A percentile compares a stretch with the other conserved stretches of the same genome.
Conservation (phyloP, 805 yeast species). For the Candida succiphila region DNA sequence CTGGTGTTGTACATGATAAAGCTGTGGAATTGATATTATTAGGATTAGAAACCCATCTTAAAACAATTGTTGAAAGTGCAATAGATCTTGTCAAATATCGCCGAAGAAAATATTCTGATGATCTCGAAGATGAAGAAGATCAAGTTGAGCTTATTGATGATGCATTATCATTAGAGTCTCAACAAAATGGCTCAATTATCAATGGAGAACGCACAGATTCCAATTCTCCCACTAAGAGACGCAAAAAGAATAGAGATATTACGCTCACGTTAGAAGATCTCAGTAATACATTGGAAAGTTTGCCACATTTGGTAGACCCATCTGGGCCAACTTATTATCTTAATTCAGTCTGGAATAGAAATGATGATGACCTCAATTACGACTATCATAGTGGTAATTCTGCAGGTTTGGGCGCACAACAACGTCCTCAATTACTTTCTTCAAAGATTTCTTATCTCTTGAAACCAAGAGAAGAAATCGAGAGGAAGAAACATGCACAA, state of each 20-base stretch:
- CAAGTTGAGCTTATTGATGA: slow-evolving; percentile 3
- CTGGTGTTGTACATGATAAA: slow-evolving; percentile 70
- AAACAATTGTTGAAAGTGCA: slow-evolving; percentile 61
- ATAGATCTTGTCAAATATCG: slow-evolving; percentile 64
- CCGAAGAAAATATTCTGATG: slow-evolving; percentile 30
- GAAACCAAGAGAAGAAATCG: slow-evolving; percentile 1
- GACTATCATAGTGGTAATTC: neutral
- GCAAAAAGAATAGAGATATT: slow-evolving; percentile 15
- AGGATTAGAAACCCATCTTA: slow-evolving; percentile 79
- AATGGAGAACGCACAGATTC: neutral
- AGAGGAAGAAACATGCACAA: neutral
- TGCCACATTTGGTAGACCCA: slow-evolving; percentile 63
- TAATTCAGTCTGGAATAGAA: slow-evolving; percentile 36
- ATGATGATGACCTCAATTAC: slow-evolving; percentile 36
- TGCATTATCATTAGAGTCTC: neutral
- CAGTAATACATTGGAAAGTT: slow-evolving; percentile 49
- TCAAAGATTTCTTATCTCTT: slow-evolving; percentile 1
- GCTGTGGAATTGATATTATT: slow-evolving; percentile 67
- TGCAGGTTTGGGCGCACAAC: neutral
- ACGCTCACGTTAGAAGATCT: slow-evolving; percentile 59
- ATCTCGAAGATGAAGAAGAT: slow-evolving; percentile 19
- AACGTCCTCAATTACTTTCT: slow-evolving; percentile 3
- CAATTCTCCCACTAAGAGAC: slow-evolving; percentile 3
- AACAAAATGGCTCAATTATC: neutral
- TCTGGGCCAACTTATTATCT: slow-evolving; percentile 49